Percentiles rank a stretch among this genome's conserved stretches.
These are phyloP conservation scores for Elongisporangium undulatum DNA, from an alignment of 352 stramenopile species.

Conservation along the genomic window DNA sequence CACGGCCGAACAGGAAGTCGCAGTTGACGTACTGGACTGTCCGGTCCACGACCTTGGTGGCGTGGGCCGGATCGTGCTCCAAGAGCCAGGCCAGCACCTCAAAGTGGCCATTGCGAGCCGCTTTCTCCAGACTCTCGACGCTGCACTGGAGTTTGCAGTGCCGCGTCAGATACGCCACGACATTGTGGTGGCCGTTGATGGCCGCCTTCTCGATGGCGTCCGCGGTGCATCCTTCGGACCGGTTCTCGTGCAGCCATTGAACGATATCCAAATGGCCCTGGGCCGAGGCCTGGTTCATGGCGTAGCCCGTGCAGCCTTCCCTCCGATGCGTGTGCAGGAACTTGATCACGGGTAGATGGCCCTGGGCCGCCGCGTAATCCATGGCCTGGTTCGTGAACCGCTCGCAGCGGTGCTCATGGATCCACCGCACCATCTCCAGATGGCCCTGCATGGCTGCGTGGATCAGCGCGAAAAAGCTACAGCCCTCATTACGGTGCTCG, in stretches of 20 bases:
- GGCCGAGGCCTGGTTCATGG: conserved; percentile 4
- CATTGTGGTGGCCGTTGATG: conserved; percentile 11
- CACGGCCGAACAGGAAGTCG: neutral
- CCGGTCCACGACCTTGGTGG: neutral
- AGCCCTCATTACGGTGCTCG: neutral
- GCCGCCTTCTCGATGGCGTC: conserved; percentile 12
- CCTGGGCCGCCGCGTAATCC: conserved; percentile 7
- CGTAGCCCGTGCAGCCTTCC: conserved; percentile 6
- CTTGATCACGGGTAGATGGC: conserved; percentile 13
- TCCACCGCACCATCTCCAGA: neutral
- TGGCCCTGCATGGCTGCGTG: neutral
- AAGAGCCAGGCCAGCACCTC: conserved; percentile 22
- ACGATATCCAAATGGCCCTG: conserved; percentile 5
- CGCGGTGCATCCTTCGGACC: neutral
- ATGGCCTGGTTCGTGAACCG: conserved; percentile 11
- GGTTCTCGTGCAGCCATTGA: conserved; percentile 5
- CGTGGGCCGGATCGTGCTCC: conserved; percentile 7
- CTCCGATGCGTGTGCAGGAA: conserved; percentile 11
- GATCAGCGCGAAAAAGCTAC: neutral
- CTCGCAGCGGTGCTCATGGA: neutral
- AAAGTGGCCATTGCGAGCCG: conserved; percentile 19
- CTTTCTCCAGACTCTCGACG: neutral
- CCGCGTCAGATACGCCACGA: conserved; percentile 4
- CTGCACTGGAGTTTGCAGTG: neutral
- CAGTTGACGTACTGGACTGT: neutral